Evolutionary conservation across 2,329 filamentous ascomycete species (phyloP).

Genomic region (Sporothrix inflata): DNA sequence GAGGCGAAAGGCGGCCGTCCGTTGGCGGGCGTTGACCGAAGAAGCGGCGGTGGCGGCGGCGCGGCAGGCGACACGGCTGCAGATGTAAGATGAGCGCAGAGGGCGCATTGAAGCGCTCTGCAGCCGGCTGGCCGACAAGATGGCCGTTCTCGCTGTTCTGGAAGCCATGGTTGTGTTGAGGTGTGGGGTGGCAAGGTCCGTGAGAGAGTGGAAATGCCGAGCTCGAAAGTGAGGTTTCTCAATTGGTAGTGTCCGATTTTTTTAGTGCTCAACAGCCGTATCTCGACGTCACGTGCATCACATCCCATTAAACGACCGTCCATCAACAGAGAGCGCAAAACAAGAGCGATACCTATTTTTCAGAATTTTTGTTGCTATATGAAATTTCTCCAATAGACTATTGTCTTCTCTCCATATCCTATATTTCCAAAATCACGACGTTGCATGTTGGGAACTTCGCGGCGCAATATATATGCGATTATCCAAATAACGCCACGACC

Average conservation of each 20-base stretch:
- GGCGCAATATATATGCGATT: not conserved
- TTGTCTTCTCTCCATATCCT: no score
- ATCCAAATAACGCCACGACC: not conserved
- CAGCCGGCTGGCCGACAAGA: constrained; percentile 12
- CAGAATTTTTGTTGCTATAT: no score
- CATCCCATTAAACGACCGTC: not conserved
- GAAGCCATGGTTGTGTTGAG: constrained; percentile 10
- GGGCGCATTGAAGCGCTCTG: constrained; percentile 18
- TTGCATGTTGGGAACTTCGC: no score
- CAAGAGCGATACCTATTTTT: not conserved
- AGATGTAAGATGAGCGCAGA: not conserved
- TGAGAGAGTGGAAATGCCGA: not conserved
- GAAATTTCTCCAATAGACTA: no score
- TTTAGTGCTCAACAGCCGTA: not conserved
- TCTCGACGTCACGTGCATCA: not conserved
- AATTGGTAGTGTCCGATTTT: not conserved
- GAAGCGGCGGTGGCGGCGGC: not conserved
- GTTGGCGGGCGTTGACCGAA: not conserved
- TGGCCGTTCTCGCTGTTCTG: not conserved
- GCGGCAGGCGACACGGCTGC: not conserved
- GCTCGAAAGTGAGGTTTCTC: not conserved
- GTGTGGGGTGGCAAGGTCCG: not conserved
- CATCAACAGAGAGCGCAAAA: not conserved
- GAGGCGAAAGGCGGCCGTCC: constrained; percentile 41
- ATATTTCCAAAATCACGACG: no score